Percentiles rank a stretch among this genome's conserved stretches.
Evolutionary conservation across 768 basidiomycete species (phyloP).

Genomic region (Auricularia auricula-judae): DNA sequence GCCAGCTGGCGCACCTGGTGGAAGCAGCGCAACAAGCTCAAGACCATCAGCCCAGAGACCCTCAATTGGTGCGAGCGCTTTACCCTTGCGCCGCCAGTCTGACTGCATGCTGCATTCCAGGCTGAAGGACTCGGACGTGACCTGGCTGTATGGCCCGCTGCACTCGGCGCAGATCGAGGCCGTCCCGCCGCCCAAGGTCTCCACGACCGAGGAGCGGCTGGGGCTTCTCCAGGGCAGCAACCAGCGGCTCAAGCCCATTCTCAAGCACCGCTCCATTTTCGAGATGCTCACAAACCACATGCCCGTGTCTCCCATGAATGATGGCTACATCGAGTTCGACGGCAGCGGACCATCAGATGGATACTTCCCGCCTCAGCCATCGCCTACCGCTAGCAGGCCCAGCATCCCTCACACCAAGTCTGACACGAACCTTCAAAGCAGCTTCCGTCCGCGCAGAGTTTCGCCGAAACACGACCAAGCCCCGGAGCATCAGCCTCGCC

Average conservation of each 20-base stretch:
- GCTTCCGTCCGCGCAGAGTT: conserved; percentile 43
- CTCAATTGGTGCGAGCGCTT: conserved; percentile 71
- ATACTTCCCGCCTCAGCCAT: background rate
- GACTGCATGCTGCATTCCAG: conserved; percentile 29
- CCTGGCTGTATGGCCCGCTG: conserved; percentile 95
- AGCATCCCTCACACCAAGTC: conserved; percentile 73
- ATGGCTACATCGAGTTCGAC: background rate
- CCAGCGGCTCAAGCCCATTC: conserved; percentile 64
- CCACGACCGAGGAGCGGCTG: conserved; percentile 37
- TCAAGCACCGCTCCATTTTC: conserved; percentile 89
- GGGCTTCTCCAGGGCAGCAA: conserved; percentile 29
- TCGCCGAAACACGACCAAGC: conserved; percentile 45
- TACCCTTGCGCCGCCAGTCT: background rate
- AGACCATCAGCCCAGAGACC: conserved; percentile 92
- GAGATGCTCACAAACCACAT: conserved; percentile 77
- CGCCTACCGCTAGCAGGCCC: conserved; percentile 33
- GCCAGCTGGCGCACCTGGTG: conserved; percentile 99
- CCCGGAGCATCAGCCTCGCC: conserved; percentile 28
- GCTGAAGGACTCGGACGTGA: conserved; percentile 98
- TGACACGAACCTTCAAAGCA: conserved; percentile 66
- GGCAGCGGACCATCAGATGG: background rate
- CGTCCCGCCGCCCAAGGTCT: conserved; percentile 35
- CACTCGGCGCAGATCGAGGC: conserved; percentile 87
- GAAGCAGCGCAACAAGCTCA: conserved; percentile 94
- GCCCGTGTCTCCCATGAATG: conserved; percentile 40